Percentiles rank a stretch among this genome's conserved stretches.
These are phyloP conservation scores for Oryza brachyantha DNA, from an alignment of 176 grass and related monocot genomes.

Conservation along the genomic window DNA sequence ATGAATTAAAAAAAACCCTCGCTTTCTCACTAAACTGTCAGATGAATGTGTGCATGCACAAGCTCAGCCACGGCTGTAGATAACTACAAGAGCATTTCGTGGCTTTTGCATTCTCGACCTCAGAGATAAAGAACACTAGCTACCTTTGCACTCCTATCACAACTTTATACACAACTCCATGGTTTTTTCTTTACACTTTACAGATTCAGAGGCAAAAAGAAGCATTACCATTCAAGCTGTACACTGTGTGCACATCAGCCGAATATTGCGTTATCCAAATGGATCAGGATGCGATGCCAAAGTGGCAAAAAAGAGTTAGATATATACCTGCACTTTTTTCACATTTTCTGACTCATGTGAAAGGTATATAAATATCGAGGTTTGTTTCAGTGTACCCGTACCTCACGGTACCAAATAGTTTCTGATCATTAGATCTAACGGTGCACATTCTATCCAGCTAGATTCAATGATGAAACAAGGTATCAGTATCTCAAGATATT, in stretches of 20 bases:
- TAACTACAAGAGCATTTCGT: not conserved
- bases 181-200: not conserved
- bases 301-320: not conserved
- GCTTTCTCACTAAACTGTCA: not conserved
- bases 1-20: not conserved
- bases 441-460: too few relatives aligned
- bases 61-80: not conserved
- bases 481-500: too few relatives aligned
- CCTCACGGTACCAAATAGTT: too few relatives aligned
- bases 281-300: constrained; percentile 13
- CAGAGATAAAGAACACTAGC: not conserved
- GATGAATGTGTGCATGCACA: not conserved
- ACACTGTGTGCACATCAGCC: not conserved
- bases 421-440: too few relatives aligned
- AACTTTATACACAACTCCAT: not conserved
- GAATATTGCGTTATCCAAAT: constrained; percentile 12
- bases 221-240: not conserved
- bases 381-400: too few relatives aligned
- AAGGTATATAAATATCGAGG: not conserved
- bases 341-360: not conserved
- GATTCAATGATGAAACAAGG: too few relatives aligned
- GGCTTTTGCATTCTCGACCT: not conserved
- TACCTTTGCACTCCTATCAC: not conserved
- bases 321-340: not conserved
- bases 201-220: not conserved